Evolutionary conservation across 495 filamentous ascomycete genomes (phyloP), one percentile per base, ranked within the genome.

Genomic region (Pseudoneurospora amorphoporcata): DNA sequence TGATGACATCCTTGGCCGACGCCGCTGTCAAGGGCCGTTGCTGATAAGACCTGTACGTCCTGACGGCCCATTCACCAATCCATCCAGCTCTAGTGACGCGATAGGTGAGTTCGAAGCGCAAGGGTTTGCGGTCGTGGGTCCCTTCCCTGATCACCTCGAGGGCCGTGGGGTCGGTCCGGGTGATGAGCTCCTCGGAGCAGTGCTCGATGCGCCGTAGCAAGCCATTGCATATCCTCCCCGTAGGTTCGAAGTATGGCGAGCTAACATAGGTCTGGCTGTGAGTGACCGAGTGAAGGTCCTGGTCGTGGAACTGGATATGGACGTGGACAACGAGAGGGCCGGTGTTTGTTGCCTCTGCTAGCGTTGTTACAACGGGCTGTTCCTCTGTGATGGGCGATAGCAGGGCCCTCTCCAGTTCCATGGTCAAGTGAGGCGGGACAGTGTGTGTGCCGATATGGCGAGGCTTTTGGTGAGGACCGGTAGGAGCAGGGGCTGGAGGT

Each of bases 161-260:
- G 14, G 83, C 84, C n/a, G 71, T 78, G 7, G 83, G 83, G 76
- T 86, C 84, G 70, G 81, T 83, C 68, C 84, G 79, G 12, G 83
- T 85, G 72, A 86, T 77, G 45, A 86, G 77, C 73, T 86, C 84
- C 70, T 84, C 71, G 47, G 79, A 82, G 73, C 83, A 85, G 72
- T 83, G 83, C 74, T 85, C 82, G 42, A 85, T 81, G 53, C 84
- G 83, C 42, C 83, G 81, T 29, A 85, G 72, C 8, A 86, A 75
- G 4, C 82, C 83, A 32, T 82, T 78, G 68, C 81, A 83, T 65
- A 84, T 75, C 70, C 76, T 76, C 71, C 81, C 79, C 70, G 75
- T 83, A 68, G 83, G 79, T 39, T 78, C 73, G 39, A 86, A 81
- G 3, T 69, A 74, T 1, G 80, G 75, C 2, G 84, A 85, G 71